Conservation (phyloP, 345 rosid species). For the Melaleuca quinquenervia region DNA sequence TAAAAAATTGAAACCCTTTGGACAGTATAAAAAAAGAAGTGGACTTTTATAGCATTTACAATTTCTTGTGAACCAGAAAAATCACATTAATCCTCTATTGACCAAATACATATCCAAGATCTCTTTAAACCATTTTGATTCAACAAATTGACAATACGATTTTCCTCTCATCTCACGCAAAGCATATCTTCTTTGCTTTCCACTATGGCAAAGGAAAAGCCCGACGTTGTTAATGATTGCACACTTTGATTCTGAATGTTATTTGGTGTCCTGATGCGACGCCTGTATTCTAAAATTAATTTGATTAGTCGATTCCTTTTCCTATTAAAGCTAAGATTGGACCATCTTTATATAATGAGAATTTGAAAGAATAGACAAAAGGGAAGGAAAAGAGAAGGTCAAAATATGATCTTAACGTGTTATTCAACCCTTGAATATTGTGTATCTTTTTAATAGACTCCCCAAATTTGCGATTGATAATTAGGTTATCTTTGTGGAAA, state of each 20-base stretch:
- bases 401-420: neutral
- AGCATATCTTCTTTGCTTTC: conserved; percentile 34
- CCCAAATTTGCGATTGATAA: neutral
- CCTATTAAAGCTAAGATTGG: neutral
- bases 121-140: neutral
- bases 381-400: neutral
- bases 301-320: neutral
- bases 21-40: neutral
- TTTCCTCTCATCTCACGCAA: conserved; percentile 17
- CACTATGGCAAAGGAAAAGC: conserved; percentile 24
- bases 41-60: neutral
- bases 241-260: neutral
- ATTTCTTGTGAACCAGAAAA: neutral
- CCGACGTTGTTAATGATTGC: neutral
- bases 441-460: neutral
- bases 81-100: neutral
- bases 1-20: neutral
- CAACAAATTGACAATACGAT: neutral
- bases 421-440: neutral
- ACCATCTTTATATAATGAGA: neutral
- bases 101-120: neutral
- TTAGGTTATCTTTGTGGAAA: neutral
- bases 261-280: neutral
- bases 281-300: neutral
- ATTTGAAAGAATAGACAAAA: neutral